These are phyloP conservation scores for Coemansia sp. DNA, from an alignment of 192 early-diverging fungal genomes.

Conservation along the genomic window DNA sequence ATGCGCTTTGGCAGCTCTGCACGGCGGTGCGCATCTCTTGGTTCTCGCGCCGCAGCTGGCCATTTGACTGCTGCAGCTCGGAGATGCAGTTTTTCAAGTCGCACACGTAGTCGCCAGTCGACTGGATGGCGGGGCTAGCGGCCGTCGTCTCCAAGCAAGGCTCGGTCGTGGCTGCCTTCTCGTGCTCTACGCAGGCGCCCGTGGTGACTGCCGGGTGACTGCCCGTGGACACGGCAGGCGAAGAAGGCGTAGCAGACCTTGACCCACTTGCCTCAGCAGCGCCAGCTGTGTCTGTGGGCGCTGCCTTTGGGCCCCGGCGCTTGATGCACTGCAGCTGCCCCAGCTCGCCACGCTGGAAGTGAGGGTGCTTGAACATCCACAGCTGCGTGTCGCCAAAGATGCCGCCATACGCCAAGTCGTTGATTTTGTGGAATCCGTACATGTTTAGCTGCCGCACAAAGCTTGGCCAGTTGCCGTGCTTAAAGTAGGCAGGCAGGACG, in stretches of 20 bases:
- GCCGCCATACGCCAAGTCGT: constrained; percentile 44
- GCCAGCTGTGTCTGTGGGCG: not conserved
- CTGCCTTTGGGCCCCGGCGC: constrained; percentile 39
- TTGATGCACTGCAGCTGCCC: constrained; percentile 43
- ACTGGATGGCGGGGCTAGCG: not conserved
- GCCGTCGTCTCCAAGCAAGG: not conserved
- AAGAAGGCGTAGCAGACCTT: constrained; percentile 1
- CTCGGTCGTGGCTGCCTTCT: not conserved
- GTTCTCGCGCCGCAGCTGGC: constrained; percentile 38
- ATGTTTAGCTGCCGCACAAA: constrained; percentile 87
- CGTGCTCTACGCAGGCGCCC: not conserved
- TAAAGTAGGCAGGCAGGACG: constrained; percentile 81
- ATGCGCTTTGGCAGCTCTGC: constrained; percentile 24
- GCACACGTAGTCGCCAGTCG: constrained; percentile 17
- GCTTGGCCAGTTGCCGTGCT: constrained; percentile 89
- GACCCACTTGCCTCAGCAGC: constrained; percentile 2
- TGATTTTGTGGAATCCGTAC: constrained; percentile 53
- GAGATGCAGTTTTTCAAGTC: constrained; percentile 26
- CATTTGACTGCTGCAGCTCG: constrained; percentile 32
- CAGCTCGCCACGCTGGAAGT: constrained; percentile 42
- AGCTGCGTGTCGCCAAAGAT: constrained; percentile 42
- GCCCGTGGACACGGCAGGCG: not conserved
- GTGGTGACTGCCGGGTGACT: not conserved
- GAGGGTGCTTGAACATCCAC: constrained; percentile 54
- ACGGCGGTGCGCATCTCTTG: constrained; percentile 39